Evolutionary conservation across 768 basidiomycete genomes (phyloP).

Genomic region (Leccinum olivaceopallidum): DNA sequence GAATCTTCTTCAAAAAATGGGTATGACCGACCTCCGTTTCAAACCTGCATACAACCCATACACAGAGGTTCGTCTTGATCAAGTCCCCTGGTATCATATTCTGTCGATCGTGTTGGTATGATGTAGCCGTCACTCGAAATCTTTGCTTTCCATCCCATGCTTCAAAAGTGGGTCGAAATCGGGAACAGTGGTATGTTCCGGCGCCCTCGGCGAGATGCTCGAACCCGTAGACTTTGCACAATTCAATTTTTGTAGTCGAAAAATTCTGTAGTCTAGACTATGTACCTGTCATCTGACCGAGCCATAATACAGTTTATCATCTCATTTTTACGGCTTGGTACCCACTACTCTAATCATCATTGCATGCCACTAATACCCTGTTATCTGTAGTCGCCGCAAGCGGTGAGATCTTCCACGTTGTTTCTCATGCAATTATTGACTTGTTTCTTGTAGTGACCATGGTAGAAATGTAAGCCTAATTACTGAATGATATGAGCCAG

Average conservation of each 20-base stretch:
- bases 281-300: no score
- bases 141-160: slow-evolving; percentile 94
- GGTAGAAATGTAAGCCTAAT: slow-evolving; percentile 21
- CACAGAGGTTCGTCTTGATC: slow-evolving; percentile 66
- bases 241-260: no score
- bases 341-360: neutral
- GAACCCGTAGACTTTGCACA: no score
- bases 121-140: slow-evolving; percentile 92
- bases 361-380: neutral
- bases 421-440: neutral
- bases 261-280: no score
- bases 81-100: neutral
- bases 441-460: slow-evolving; percentile 17
- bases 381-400: slow-evolving; percentile 19
- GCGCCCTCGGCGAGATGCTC: slow-evolving; percentile 98
- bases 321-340: slow-evolving; percentile 22
- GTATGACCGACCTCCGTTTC: slow-evolving; percentile 90
- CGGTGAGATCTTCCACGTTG: slow-evolving; percentile 6
- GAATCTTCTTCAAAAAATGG: slow-evolving; percentile 98
- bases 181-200: slow-evolving; percentile 99
- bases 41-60: slow-evolving; percentile 99
- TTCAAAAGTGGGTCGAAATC: slow-evolving; percentile 96
- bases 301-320: slow-evolving; percentile 11
- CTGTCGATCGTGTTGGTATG: slow-evolving; percentile 8
- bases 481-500: neutral